These are phyloP conservation scores for Tolypocladium pustulatum DNA, from an alignment of 2,329 filamentous ascomycete species.

Conservation along the genomic window DNA sequence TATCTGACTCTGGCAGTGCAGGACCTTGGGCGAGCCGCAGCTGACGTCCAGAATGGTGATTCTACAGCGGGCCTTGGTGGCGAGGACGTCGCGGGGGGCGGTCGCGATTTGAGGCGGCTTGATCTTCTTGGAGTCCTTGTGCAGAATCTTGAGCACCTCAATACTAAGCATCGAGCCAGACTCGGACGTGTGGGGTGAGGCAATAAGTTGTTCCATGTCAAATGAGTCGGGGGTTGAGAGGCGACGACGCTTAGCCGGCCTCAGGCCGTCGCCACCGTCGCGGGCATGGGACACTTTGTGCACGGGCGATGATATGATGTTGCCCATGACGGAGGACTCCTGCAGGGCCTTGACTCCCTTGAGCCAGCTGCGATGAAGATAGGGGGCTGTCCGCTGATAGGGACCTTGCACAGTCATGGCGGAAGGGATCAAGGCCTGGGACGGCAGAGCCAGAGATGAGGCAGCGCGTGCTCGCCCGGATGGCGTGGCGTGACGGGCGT, in stretches of 20 bases:
- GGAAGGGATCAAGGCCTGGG: conserved; percentile 23
- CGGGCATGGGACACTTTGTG: conserved; percentile 22
- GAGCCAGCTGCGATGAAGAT: conserved; percentile 44
- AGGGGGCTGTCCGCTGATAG: conserved; percentile 39
- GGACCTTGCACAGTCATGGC: conserved; percentile 38
- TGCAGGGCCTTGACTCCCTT: conserved; percentile 34
- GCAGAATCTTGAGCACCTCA: conserved; percentile 41
- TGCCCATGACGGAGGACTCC: conserved; percentile 29
- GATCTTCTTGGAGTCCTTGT: conserved; percentile 33
- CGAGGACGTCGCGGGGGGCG: conserved; percentile 18
- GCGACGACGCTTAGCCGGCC: conserved; percentile 40
- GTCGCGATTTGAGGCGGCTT: conserved; percentile 15
- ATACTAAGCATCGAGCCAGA: conserved; percentile 35
- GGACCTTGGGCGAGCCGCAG: conserved; percentile 26
- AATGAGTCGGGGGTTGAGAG: conserved; percentile 27
- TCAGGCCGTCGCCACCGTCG: conserved; percentile 25
- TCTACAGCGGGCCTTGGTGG: conserved; percentile 25
- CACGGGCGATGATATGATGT: conserved; percentile 25
- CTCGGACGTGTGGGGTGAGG: conserved; percentile 18
- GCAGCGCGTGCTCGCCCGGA: neutral
- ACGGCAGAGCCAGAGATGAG: conserved; percentile 5
- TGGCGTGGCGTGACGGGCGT: neutral
- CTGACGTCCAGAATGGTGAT: conserved; percentile 25
- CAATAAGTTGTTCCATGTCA: conserved; percentile 21
- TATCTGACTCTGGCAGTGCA: conserved; percentile 44